phyloP scores from a whole-genome alignment of 2,329 filamentous ascomycete species.

The Xylariaceae sp. region DNA sequence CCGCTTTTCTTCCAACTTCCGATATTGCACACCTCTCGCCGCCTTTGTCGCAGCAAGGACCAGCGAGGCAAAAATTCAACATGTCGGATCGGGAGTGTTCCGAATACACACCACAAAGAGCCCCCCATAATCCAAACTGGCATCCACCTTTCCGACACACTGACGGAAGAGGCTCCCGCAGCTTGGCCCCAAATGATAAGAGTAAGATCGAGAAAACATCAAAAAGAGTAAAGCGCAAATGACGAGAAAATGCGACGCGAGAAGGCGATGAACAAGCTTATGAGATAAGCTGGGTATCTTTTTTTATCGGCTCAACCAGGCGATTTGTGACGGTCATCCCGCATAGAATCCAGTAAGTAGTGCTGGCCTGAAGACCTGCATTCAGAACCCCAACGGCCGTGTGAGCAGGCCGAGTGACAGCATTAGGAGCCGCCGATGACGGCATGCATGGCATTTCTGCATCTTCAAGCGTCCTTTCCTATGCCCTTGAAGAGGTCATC shows the following conservation, averaged over 20 bases:
- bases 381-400: too few relatives aligned
- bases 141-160: constrained; percentile 7
- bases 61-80: constrained; percentile 1
- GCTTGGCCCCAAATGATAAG: constrained; percentile 11
- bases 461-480: constrained; percentile 13
- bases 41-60: neutral
- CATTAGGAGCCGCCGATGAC: neutral
- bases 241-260: constrained; percentile 23
- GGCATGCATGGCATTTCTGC: neutral
- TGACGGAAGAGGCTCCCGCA: constrained; percentile 1
- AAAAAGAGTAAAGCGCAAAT: constrained; percentile 8
- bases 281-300: constrained; percentile 32
- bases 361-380: too few relatives aligned
- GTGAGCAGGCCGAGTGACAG: too few relatives aligned
- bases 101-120: constrained; percentile 6
- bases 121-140: constrained; percentile 7
- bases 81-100: constrained; percentile 3
- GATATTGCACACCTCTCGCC: neutral
- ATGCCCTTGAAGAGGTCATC: constrained; percentile 55
- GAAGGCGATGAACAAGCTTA: constrained; percentile 31
- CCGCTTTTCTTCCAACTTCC: constrained; percentile 9
- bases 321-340: too few relatives aligned
- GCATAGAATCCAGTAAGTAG: too few relatives aligned
- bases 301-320: too few relatives aligned
- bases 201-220: too few relatives aligned